phyloP scores from a whole-genome alignment of 176 grass and related monocot species.

The Phoenix roebelenii region DNA sequence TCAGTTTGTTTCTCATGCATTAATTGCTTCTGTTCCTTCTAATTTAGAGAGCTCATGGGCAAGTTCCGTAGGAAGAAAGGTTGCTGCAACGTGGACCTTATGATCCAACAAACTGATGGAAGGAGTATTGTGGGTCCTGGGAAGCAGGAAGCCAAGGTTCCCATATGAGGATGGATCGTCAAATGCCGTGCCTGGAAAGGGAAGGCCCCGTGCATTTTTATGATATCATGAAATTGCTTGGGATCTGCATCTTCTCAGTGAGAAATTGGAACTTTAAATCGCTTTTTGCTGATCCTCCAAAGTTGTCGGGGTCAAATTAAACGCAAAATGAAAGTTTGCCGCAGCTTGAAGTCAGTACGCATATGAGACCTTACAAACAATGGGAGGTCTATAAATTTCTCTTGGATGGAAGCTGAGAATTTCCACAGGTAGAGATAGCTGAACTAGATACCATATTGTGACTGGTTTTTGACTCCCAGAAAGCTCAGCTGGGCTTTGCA shows the following conservation, averaged over 20 bases:
- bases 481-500: too few relatives aligned
- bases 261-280: slow-evolving; percentile 6
- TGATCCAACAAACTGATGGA: slow-evolving; percentile 71
- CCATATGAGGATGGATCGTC: slow-evolving; percentile 38
- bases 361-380: slow-evolving; percentile 47
- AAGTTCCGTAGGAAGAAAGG: slow-evolving; percentile 67
- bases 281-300: neutral
- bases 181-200: slow-evolving; percentile 36
- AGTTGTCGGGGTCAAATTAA: neutral
- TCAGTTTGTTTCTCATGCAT: neutral
- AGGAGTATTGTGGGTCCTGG: slow-evolving; percentile 63
- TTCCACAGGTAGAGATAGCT: slow-evolving; percentile 47
- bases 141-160: slow-evolving; percentile 56
- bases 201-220: slow-evolving; percentile 81
- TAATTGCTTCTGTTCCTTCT: neutral
- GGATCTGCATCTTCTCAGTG: slow-evolving; percentile 94
- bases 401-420: slow-evolving; percentile 59
- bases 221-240: slow-evolving; percentile 71
- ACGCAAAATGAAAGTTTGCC: slow-evolving; percentile 1
- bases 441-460: slow-evolving; percentile 50
- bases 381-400: slow-evolving; percentile 96
- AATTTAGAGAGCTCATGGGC: slow-evolving; percentile 52
- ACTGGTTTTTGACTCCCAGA: slow-evolving; percentile 16
- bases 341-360: slow-evolving; percentile 80
- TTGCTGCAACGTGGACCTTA: slow-evolving; percentile 66